Base-by-base conservation (phyloP, 192 early-diverging fungal genomes). In the Umbelopsis isabellina region DNA sequence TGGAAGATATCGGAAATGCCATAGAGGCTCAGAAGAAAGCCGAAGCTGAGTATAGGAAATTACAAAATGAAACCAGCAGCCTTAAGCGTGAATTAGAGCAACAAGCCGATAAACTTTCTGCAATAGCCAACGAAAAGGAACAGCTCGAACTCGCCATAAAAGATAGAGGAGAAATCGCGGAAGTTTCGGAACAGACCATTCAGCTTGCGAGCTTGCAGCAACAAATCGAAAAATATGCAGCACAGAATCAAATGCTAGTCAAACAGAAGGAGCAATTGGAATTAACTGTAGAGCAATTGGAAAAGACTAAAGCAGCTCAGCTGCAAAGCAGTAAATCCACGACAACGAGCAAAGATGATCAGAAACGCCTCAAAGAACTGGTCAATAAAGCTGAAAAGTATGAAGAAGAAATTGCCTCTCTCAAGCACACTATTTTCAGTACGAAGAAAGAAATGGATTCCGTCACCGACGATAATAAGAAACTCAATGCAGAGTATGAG, bases 361-460 rank as follows among this genome's bases (percentile, higher is more conserved):
- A 65, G 49, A n/a, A 55, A 53, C 61, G 53, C 30, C 25, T 46
- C 49, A 41, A 65, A 70, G 77, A 79, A 69, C 72, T 68, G 58
- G 58, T 55, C n/a, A 35, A 67, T 44, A 72, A 73, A 23, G 11
- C 72, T 1, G 76, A 64, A 0, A 78, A 81, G 20, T 73, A 83
- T 8, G 79, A 84, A 37, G 82, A 82, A 27, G 75, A 79, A 41
- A 69, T 82, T 18, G 55, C 77, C 9, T 75, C 69, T 4, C 68
- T 89, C 15, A 82, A 86, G 61, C 73, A 78, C 20, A 86, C 81
- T 50, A 79, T 89, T 18, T 78, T 82, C n/a, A 79, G 80, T 21
- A 47, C 80, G 2, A 82, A 81, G 0, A 69, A 72, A 2, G 88
- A 89, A 77, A 84, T 87, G 25, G 88, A 85, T 48, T 9, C 72